These are phyloP conservation scores for Mariannaea elegans DNA, from an alignment of 2,329 filamentous ascomycete genomes.

Conservation along the genomic window DNA sequence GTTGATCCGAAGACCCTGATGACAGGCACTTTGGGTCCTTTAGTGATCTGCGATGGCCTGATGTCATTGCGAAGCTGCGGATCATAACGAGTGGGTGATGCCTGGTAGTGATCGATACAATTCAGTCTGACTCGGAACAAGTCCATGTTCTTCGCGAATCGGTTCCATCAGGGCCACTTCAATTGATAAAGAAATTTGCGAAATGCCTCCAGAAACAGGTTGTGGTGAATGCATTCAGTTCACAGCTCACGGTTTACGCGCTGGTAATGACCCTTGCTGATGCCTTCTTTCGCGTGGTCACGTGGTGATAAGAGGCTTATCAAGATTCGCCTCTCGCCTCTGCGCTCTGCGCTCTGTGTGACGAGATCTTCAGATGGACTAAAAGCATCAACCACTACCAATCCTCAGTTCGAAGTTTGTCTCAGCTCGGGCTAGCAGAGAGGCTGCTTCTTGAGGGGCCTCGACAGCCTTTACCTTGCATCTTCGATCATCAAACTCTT, in stretches of 20 bases:
- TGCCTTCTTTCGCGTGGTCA: slow-evolving; percentile 36
- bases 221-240: background rate
- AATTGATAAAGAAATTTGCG: background rate
- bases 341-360: background rate
- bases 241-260: slow-evolving; percentile 1
- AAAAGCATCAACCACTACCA: background rate
- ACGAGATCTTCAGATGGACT: too few relatives aligned
- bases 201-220: background rate
- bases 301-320: slow-evolving; percentile 37
- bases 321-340: background rate
- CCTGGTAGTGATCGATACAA: slow-evolving; percentile 95
- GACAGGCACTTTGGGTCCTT: slow-evolving; percentile 80
- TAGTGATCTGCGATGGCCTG: slow-evolving; percentile 65
- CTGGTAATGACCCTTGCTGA: background rate
- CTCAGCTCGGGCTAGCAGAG: background rate
- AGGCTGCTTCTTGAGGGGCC: background rate
- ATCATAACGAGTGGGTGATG: slow-evolving; percentile 80
- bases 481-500: too few relatives aligned
- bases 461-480: too few relatives aligned
- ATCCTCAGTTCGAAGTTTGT: too few relatives aligned
- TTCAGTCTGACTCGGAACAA: slow-evolving; percentile 91
- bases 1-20: slow-evolving; percentile 92
- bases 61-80: slow-evolving; percentile 76
- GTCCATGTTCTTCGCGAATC: slow-evolving; percentile 54
- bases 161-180: slow-evolving; percentile 30